Evolutionary conservation across 305 asterid species (phyloP).

Genomic region (Lippia alba): DNA sequence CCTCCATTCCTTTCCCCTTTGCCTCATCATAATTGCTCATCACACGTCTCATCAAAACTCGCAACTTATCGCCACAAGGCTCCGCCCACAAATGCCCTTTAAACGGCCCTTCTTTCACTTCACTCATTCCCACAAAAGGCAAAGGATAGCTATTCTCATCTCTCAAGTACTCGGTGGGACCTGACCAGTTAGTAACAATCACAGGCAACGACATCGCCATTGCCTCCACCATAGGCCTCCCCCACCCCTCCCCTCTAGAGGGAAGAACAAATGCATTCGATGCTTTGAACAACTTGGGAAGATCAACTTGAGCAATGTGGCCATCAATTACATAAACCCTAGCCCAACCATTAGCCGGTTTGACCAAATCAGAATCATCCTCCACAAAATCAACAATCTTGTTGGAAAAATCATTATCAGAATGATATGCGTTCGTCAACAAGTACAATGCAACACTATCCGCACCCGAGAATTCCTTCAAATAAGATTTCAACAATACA

Average conservation of each 20-base stretch:
- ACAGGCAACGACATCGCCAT: conserved; percentile 86
- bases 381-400: conserved; percentile 63
- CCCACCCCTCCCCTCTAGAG: conserved; percentile 91
- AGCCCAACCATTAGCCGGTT: conserved; percentile 61
- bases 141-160: conserved; percentile 73
- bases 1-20: conserved; percentile 57
- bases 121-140: conserved; percentile 58
- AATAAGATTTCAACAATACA: conserved; percentile 63
- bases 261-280: conserved; percentile 73
- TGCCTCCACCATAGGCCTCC: conserved; percentile 84
- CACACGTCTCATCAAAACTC: conserved; percentile 57
- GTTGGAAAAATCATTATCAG: conserved; percentile 57
- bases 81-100: conserved; percentile 85
- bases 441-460: conserved; percentile 64
- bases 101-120: conserved; percentile 71
- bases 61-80: conserved; percentile 65
- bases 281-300: conserved; percentile 63
- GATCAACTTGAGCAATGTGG: conserved; percentile 73
- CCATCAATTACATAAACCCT: conserved; percentile 59
- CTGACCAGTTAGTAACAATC: conserved; percentile 91
- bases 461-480: conserved; percentile 61
- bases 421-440: conserved; percentile 71
- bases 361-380: conserved; percentile 47
- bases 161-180: conserved; percentile 74
- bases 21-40: conserved; percentile 54